These are phyloP conservation scores for Paraconiothyrium brasiliense DNA, from an alignment of 2,329 filamentous ascomycete genomes.

Conservation along the genomic window DNA sequence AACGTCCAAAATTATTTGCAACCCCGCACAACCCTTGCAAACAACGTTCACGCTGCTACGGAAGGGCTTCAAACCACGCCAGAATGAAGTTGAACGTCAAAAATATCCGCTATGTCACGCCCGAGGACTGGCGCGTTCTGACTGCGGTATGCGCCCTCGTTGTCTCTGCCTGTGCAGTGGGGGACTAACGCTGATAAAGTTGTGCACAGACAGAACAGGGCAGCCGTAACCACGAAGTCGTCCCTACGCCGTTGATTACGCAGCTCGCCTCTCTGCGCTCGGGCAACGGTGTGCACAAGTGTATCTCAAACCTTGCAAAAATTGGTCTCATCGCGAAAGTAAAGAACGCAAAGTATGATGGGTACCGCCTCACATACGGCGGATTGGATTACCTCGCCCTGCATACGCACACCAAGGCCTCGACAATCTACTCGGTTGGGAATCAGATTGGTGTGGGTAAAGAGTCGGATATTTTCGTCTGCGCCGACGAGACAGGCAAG, in stretches of 20 bases:
- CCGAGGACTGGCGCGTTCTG: conserved; percentile 95
- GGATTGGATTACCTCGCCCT: conserved; percentile 97
- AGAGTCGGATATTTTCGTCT: conserved; percentile 96
- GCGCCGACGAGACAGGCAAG: conserved; percentile 78
- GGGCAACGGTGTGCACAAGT: conserved; percentile 80
- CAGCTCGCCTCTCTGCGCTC: conserved; percentile 80
- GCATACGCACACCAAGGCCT: conserved; percentile 83
- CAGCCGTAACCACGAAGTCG: conserved; percentile 95
- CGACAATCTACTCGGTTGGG: conserved; percentile 88
- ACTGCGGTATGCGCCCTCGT: conserved; percentile 71
- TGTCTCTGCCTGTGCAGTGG: conserved; percentile 31
- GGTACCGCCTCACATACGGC: conserved; percentile 95
- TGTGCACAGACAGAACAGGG: conserved; percentile 81
- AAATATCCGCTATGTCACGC: conserved; percentile 87
- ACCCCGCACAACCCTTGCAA: conserved; percentile 20
- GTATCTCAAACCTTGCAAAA: conserved; percentile 92
- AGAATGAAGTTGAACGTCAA: conserved; percentile 95
- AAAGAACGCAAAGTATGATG: conserved; percentile 97
- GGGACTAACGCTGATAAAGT: conserved; percentile 50
- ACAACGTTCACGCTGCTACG: conserved; percentile 10
- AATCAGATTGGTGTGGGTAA: conserved; percentile 96
- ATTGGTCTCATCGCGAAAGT: conserved; percentile 88
- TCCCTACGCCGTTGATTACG: conserved; percentile 88
- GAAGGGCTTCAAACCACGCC: conserved; percentile 18
- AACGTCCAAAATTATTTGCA: conserved; percentile 36